These are phyloP conservation scores for Pichia sp. DNA, from an alignment of 1,139 yeast species.

Conservation along the genomic window DNA sequence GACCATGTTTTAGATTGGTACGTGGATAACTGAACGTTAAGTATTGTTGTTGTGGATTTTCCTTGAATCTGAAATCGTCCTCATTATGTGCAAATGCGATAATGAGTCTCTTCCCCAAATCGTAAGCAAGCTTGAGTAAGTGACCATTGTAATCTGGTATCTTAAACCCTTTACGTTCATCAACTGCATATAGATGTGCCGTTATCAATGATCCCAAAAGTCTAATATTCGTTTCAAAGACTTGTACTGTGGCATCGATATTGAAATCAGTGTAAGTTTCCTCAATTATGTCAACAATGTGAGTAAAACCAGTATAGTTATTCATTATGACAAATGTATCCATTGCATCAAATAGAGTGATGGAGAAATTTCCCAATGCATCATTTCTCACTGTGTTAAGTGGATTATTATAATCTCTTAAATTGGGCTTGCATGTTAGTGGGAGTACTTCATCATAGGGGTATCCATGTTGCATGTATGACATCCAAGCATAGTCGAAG, in stretches of 20 bases:
- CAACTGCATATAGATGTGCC: constrained; percentile 67
- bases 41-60: not conserved
- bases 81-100: constrained; percentile 52
- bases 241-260: constrained; percentile 68
- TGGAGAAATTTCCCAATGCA: constrained; percentile 75
- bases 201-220: constrained; percentile 74
- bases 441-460: constrained; percentile 85
- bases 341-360: constrained; percentile 70
- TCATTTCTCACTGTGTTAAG: constrained; percentile 64
- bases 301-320: constrained; percentile 48
- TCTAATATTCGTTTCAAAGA: constrained; percentile 78
- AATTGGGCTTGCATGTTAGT: constrained; percentile 59
- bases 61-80: constrained; percentile 31
- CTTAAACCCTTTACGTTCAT: constrained; percentile 39
- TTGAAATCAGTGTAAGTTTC: constrained; percentile 40
- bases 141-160: constrained; percentile 57
- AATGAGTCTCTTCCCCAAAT: constrained; percentile 59
- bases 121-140: constrained; percentile 59
- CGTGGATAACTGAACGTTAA: constrained; percentile 65
- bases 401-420: constrained; percentile 50
- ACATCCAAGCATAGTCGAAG: constrained; percentile 70
- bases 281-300: constrained; percentile 42
- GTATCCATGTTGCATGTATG: constrained; percentile 65
- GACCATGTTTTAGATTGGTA: constrained; percentile 53
- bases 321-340: constrained; percentile 74